phyloP scores from a whole-genome alignment of 1,284 basidiomycete species.

The Serendipita sp. region DNA sequence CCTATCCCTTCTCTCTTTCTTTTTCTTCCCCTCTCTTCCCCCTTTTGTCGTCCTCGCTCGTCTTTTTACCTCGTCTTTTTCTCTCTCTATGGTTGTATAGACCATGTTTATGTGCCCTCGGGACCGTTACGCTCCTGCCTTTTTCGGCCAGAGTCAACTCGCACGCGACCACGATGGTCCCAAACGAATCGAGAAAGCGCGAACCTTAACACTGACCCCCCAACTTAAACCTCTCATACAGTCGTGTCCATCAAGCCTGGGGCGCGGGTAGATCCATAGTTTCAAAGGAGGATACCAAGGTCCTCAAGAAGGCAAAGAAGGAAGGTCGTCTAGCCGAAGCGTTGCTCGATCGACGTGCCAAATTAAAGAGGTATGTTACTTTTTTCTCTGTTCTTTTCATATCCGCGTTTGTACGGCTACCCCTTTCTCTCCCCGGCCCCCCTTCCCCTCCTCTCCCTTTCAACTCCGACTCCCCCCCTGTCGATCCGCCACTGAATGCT shows the following conservation, averaged over 20 bases:
- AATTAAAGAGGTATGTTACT: conserved; percentile 70
- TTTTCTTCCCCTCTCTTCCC: no score
- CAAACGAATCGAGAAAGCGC: no score
- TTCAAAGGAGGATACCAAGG: conserved; percentile 56
- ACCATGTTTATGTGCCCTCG: not conserved
- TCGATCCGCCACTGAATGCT: not conserved
- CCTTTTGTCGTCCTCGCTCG: conserved; percentile 3
- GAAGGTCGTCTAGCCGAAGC: conserved; percentile 82
- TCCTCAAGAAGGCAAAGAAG: conserved; percentile 72
- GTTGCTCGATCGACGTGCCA: conserved; percentile 74
- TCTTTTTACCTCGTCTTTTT: not conserved
- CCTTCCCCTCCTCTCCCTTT: conserved; percentile 34
- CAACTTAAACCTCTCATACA: conserved; percentile 20
- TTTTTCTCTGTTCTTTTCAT: not conserved
- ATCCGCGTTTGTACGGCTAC: not conserved
- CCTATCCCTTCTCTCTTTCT: conserved; percentile 9
- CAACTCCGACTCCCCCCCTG: not conserved
- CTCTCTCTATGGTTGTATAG: not conserved
- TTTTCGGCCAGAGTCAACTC: not conserved
- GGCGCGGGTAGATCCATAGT: conserved; percentile 66
- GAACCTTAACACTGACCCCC: no score
- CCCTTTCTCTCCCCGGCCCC: conserved; percentile 32
- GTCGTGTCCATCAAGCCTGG: conserved; percentile 74
- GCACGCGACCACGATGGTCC: not conserved
- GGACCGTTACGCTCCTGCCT: not conserved